A percentile compares a stretch with the other conserved stretches of the same genome.
Conservation (phyloP, 257 asterid genomes). For the Solanum ossicruentum region DNA sequence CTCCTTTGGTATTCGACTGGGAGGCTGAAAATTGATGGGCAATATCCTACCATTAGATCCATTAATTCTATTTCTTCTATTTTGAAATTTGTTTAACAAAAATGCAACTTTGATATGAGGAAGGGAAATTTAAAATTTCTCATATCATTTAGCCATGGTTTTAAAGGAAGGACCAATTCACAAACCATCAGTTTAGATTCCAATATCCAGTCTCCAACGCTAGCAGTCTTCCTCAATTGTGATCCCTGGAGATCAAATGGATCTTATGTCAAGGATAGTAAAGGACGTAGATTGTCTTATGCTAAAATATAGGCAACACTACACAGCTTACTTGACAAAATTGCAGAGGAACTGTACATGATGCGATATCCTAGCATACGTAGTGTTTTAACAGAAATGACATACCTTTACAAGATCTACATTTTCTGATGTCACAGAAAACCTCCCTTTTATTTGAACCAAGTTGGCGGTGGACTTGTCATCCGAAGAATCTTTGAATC, state of each 20-base stretch:
- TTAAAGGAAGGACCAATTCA: conserved; percentile 8
- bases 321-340: conserved; percentile 48
- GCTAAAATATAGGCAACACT: conserved; percentile 1
- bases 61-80: background rate
- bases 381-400: background rate
- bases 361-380: conserved; percentile 57
- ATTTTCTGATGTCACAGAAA: conserved; percentile 97
- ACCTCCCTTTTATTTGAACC: conserved; percentile 97
- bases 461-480: conserved; percentile 74
- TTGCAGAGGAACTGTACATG: conserved; percentile 50
- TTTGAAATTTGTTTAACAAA: background rate
- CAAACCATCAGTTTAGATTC: conserved; percentile 74
- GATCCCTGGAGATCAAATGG: conserved; percentile 56
- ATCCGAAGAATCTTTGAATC: conserved; percentile 69
- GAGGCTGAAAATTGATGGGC: conserved; percentile 48
- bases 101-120: background rate
- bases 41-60: conserved; percentile 1
- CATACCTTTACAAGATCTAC: conserved; percentile 93
- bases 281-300: conserved; percentile 4
- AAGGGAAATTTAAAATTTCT: background rate
- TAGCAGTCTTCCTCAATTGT: conserved; percentile 84
- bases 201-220: conserved; percentile 85
- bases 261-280: conserved; percentile 10
- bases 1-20: conserved; percentile 48
- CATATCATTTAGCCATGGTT: background rate